A percentile compares a stretch with the other conserved stretches of the same genome.
Conservation (phyloP, 2,329 filamentous ascomycete species). For the Aspergillus hiratsukae region DNA sequence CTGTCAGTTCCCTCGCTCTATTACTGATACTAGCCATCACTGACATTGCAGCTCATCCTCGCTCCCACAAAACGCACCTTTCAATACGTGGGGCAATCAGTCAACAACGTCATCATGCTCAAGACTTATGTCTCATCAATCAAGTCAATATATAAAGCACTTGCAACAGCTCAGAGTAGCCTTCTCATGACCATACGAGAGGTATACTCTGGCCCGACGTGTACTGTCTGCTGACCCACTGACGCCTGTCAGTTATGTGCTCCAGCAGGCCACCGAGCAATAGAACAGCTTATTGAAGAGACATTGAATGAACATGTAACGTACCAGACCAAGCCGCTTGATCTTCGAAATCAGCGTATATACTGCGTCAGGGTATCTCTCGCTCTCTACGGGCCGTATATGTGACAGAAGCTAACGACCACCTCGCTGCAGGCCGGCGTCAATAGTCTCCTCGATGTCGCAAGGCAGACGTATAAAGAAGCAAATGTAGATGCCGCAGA, state of each 20-base stretch:
- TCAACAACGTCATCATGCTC: conserved; percentile 81
- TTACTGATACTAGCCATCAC: neutral
- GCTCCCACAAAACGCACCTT: conserved; percentile 63
- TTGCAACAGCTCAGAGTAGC: conserved; percentile 59
- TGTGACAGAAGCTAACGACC: neutral
- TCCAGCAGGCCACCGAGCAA: conserved; percentile 55
- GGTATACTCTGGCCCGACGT: conserved; percentile 25
- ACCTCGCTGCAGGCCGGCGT: conserved; percentile 59
- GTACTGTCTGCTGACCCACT: neutral
- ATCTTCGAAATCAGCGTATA: conserved; percentile 81
- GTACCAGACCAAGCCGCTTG: conserved; percentile 73
- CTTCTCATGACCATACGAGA: conserved; percentile 65
- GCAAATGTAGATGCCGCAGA: conserved; percentile 71
- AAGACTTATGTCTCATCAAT: conserved; percentile 75
- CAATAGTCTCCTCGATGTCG: conserved; percentile 81
- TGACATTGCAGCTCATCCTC: conserved; percentile 63
- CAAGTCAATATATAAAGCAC: conserved; percentile 61
- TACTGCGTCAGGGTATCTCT: conserved; percentile 72
- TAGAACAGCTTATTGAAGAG: conserved; percentile 61
- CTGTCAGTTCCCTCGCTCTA: conserved; percentile 44
- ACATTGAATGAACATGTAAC: conserved; percentile 77
- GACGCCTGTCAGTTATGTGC: conserved; percentile 53
- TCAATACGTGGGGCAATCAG: conserved; percentile 68
- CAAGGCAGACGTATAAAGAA: conserved; percentile 85
- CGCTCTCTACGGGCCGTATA: neutral